Conservation (phyloP, 345 rosid species). For the Psidium friedrichsthalianum region DNA sequence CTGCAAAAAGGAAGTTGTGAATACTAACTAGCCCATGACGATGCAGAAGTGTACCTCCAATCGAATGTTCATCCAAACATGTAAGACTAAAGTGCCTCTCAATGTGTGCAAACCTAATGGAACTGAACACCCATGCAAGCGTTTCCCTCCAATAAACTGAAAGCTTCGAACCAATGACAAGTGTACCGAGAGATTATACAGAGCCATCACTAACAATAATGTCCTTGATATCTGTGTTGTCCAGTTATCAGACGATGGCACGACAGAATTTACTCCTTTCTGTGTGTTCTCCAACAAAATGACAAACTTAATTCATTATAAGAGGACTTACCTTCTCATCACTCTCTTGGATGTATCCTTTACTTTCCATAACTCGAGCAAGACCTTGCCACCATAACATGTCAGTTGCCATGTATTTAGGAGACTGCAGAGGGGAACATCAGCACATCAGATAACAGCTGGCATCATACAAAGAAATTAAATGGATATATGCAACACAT, state of each 20-base stretch:
- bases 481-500: background rate
- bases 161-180: background rate
- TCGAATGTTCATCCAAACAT: background rate
- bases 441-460: background rate
- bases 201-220: background rate
- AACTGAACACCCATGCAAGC: background rate
- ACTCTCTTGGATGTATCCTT: slow-evolving; percentile 62
- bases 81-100: background rate
- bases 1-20: slow-evolving; percentile 23
- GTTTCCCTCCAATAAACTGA: background rate
- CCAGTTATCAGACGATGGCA: background rate
- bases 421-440: slow-evolving; percentile 33
- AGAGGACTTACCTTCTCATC: slow-evolving; percentile 36
- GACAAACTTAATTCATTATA: background rate
- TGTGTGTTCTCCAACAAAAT: background rate
- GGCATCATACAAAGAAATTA: background rate
- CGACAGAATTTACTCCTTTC: background rate
- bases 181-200: background rate
- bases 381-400: slow-evolving; percentile 84
- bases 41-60: background rate
- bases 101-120: background rate
- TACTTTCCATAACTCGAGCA: slow-evolving; percentile 64
- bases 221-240: background rate
- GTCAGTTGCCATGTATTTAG: slow-evolving; percentile 41
- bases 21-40: background rate